A percentile compares a stretch with the other conserved stretches of the same genome.
phyloP scores from a whole-genome alignment of 1,284 basidiomycete genomes.

The Cutaneotrichosporon sp. region DNA sequence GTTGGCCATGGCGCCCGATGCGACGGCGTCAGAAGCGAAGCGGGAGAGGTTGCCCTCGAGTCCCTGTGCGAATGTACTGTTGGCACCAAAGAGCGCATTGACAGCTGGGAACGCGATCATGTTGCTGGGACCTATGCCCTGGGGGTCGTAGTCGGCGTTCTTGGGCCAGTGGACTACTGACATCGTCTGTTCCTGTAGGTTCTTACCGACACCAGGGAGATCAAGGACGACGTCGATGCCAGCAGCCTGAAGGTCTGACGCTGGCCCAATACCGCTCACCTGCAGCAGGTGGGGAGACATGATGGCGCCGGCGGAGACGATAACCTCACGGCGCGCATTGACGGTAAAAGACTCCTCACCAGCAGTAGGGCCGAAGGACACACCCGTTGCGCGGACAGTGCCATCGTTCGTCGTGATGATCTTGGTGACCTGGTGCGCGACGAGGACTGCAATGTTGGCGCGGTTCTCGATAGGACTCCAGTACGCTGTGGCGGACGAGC shows the following conservation, averaged over 20 bases:
- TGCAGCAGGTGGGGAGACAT: slow-evolving; percentile 63
- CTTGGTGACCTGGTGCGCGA: slow-evolving; percentile 57
- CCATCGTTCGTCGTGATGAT: slow-evolving; percentile 51
- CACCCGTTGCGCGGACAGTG: slow-evolving; percentile 56
- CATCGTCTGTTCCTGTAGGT: slow-evolving; percentile 62
- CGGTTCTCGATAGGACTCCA: slow-evolving; percentile 46
- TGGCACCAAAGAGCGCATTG: slow-evolving; percentile 12
- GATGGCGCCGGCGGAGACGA: slow-evolving; percentile 57
- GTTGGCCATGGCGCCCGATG: slow-evolving; percentile 24
- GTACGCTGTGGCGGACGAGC: slow-evolving; percentile 51
- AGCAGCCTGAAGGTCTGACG: slow-evolving; percentile 54
- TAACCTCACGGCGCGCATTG: slow-evolving; percentile 53
- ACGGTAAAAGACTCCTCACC: slow-evolving; percentile 50
- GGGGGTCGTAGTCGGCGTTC: slow-evolving; percentile 29
- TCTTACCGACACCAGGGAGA: slow-evolving; percentile 64
- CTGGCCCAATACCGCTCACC: slow-evolving; percentile 65
- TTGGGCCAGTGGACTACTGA: slow-evolving; percentile 28
- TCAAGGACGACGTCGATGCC: slow-evolving; percentile 53
- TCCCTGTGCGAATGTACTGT: neutral
- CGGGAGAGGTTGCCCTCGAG: neutral
- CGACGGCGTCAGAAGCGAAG: slow-evolving; percentile 21
- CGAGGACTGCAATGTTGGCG: slow-evolving; percentile 59
- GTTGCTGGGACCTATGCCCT: slow-evolving; percentile 23
- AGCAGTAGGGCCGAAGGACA: slow-evolving; percentile 50
- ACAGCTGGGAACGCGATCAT: slow-evolving; percentile 26